Percentiles rank a stretch among this genome's conserved stretches.
phyloP scores from a whole-genome alignment of 495 filamentous ascomycete genomes.

The Aspergillus kassunensis region DNA sequence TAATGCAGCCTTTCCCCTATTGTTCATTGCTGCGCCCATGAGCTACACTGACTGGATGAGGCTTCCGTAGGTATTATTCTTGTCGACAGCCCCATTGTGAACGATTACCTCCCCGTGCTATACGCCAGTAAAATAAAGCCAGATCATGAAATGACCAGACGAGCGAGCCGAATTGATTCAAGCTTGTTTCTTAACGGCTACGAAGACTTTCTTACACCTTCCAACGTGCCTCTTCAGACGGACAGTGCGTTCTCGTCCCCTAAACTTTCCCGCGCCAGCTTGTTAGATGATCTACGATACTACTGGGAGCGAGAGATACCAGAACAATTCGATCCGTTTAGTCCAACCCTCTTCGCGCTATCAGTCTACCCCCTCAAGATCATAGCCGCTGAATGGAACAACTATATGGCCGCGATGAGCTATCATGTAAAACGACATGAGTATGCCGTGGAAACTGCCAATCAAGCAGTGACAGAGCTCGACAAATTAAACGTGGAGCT shows the following conservation, averaged over 20 bases:
- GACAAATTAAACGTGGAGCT: neutral
- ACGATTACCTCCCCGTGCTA: neutral
- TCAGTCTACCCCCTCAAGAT: constrained; percentile 2
- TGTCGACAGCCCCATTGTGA: neutral
- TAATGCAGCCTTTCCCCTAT: neutral
- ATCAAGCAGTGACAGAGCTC: neutral
- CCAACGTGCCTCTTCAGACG: neutral
- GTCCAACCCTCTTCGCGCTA: constrained; percentile 1
- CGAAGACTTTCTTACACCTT: constrained; percentile 2
- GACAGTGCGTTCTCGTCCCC: neutral
- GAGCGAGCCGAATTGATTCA: neutral
- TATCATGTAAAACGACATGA: constrained; percentile 1
- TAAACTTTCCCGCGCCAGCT: neutral
- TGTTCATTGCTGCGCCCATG: neutral
- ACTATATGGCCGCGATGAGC: constrained; percentile 4
- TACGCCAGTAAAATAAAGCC: neutral
- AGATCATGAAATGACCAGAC: neutral
- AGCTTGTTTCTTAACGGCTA: neutral
- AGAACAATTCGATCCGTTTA: neutral
- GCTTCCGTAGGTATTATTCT: neutral
- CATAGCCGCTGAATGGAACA: constrained; percentile 6
- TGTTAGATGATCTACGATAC: neutral
- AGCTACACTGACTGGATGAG: neutral
- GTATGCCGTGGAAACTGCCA: neutral
- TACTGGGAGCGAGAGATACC: neutral